Percentiles rank a stretch among this genome's conserved stretches.
These are phyloP conservation scores for Tuber indicum DNA, from an alignment of 495 filamentous ascomycete species.

Conservation along the genomic window DNA sequence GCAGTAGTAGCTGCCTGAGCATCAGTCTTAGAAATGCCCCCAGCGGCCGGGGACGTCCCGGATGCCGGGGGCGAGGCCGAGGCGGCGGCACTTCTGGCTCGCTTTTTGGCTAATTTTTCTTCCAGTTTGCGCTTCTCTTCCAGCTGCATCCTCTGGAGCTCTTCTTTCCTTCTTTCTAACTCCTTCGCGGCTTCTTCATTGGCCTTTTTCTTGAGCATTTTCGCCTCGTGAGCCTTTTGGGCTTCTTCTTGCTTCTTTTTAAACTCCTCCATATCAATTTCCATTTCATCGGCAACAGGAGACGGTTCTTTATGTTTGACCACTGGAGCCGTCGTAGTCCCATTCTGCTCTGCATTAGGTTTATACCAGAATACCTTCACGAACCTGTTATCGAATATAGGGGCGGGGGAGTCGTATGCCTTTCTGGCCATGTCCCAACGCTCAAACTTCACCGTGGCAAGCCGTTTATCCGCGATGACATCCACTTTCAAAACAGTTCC, in stretches of 20 bases:
- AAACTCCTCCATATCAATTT: conserved; percentile 74
- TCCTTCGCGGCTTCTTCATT: conserved; percentile 64
- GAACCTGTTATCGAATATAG: conserved; percentile 94
- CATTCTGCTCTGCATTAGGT: conserved; percentile 48
- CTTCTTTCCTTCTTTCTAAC: conserved; percentile 68
- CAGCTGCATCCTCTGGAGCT: conserved; percentile 64
- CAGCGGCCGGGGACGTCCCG: conserved; percentile 7
- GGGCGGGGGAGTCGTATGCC: conserved; percentile 85
- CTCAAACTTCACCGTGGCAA: conserved; percentile 77
- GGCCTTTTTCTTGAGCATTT: conserved; percentile 64
- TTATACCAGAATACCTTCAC: conserved; percentile 97
- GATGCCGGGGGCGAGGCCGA: conserved; percentile 25
- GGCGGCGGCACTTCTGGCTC: conserved; percentile 26
- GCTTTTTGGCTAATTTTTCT: conserved; percentile 54
- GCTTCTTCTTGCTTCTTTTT: conserved; percentile 67
- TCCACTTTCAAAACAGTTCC: conserved; percentile 66
- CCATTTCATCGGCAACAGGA: conserved; percentile 45
- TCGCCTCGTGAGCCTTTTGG: conserved; percentile 73
- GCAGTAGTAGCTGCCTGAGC: conserved; percentile 56
- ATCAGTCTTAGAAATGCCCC: conserved; percentile 54
- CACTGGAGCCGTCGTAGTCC: conserved; percentile 22
- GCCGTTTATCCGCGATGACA: conserved; percentile 67
- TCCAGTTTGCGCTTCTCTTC: conserved; percentile 69
- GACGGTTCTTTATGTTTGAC: conserved; percentile 9
- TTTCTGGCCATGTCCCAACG: conserved; percentile 65